phyloP scores from a whole-genome alignment of 768 basidiomycete genomes.

The Grammothele lineata region DNA sequence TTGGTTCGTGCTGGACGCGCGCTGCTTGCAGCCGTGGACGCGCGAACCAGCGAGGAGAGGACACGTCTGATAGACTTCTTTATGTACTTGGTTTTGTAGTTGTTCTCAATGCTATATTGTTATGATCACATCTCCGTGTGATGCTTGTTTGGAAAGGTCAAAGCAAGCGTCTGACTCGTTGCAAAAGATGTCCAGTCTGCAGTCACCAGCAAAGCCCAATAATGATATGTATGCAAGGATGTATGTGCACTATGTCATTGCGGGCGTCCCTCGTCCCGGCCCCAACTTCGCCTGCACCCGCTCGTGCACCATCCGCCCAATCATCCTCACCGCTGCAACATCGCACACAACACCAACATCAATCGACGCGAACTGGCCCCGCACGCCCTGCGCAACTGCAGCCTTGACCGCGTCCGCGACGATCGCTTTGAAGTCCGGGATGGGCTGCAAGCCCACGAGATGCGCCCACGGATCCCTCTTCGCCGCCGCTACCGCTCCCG shows the following conservation, averaged over 20 bases:
- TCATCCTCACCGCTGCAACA: slow-evolving; percentile 37
- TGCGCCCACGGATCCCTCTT: neutral
- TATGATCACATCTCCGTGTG: too few species aligned
- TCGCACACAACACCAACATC: slow-evolving; percentile 65
- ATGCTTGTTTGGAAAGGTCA: too few species aligned
- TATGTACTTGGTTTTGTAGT: neutral
- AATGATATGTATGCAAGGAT: neutral
- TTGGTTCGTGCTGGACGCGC: slow-evolving; percentile 23
- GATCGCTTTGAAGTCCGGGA: slow-evolving; percentile 54
- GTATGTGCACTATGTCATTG: neutral
- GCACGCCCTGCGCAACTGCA: slow-evolving; percentile 27
- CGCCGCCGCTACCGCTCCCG: neutral
- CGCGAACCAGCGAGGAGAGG: slow-evolving; percentile 34
- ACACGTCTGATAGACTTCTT: slow-evolving; percentile 39
- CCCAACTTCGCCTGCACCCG: slow-evolving; percentile 30
- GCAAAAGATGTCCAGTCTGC: too few species aligned
- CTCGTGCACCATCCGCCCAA: slow-evolving; percentile 48
- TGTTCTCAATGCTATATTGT: neutral
- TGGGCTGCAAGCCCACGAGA: slow-evolving; percentile 41
- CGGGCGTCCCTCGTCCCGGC: neutral
- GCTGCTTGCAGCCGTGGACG: slow-evolving; percentile 22
- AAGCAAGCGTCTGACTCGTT: too few species aligned
- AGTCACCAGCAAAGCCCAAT: too few species aligned
- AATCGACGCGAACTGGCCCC: slow-evolving; percentile 48
- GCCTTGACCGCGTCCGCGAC: slow-evolving; percentile 46